These are phyloP conservation scores for Amaranthus hypochondriacus DNA, from an alignment of 148 eudicot species.

Conservation along the genomic window DNA sequence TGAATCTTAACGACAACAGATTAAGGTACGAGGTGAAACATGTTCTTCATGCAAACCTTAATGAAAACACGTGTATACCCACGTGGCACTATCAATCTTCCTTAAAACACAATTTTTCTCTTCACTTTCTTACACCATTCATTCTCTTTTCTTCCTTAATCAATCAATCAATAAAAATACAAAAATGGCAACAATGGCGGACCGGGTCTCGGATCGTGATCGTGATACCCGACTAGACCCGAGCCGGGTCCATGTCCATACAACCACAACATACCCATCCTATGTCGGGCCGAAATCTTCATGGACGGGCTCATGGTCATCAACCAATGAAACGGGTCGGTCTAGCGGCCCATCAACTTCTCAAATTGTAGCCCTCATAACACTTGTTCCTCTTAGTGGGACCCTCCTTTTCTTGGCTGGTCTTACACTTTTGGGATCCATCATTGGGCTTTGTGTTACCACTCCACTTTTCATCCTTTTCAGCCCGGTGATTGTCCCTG, in stretches of 20 bases:
- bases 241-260: slow-evolving; percentile 51
- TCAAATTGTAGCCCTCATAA: slow-evolving; percentile 54
- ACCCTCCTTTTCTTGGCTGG: slow-evolving; percentile 60
- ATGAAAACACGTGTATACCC: slow-evolving; percentile 37
- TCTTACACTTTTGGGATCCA: slow-evolving; percentile 35
- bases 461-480: slow-evolving; percentile 65
- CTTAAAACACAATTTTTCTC: slow-evolving; percentile 14
- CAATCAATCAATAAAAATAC: neutral
- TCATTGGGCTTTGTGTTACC: slow-evolving; percentile 41
- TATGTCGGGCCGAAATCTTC: too few species aligned
- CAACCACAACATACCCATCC: slow-evolving; percentile 27
- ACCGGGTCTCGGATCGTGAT: slow-evolving; percentile 37
- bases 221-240: slow-evolving; percentile 26
- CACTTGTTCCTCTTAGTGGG: slow-evolving; percentile 47
- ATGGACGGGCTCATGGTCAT: neutral
- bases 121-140: neutral
- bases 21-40: slow-evolving; percentile 30
- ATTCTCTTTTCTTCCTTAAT: neutral
- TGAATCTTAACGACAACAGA: neutral
- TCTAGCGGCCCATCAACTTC: slow-evolving; percentile 48
- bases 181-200: slow-evolving; percentile 10
- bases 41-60: slow-evolving; percentile 59
- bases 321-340: neutral
- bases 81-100: slow-evolving; percentile 24
- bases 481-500: slow-evolving; percentile 78